Percentiles rank a stretch among this genome's conserved stretches.
These are phyloP conservation scores for Phytophthora niederhauseri DNA, from an alignment of 352 stramenopile species.

Conservation along the genomic window DNA sequence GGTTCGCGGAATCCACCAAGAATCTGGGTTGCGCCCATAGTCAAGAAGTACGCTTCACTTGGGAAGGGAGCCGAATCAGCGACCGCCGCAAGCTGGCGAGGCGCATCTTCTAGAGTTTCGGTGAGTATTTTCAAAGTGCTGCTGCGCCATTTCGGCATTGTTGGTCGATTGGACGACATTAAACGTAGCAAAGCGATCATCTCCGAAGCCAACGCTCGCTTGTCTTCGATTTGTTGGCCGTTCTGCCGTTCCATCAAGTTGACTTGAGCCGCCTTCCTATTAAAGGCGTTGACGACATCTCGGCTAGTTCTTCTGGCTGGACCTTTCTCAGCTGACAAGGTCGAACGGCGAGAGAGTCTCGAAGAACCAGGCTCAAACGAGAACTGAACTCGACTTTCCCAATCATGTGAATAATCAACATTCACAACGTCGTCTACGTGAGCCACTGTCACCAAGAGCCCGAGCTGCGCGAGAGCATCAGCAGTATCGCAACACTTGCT, in stretches of 20 bases:
- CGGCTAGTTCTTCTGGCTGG: constrained; percentile 38
- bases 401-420: constrained; percentile 54
- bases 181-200: constrained; percentile 42
- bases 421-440: constrained; percentile 36
- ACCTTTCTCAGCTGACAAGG: constrained; percentile 32
- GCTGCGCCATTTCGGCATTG: constrained; percentile 35
- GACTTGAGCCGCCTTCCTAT: constrained; percentile 26
- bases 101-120: constrained; percentile 31
- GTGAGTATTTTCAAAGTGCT: constrained; percentile 33
- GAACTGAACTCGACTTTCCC: constrained; percentile 47
- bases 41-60: constrained; percentile 39
- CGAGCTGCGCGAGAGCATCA: constrained; percentile 42
- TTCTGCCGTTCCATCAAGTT: constrained; percentile 17
- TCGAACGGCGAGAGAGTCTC: constrained; percentile 45
- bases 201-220: constrained; percentile 43
- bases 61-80: background rate
- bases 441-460: constrained; percentile 56
- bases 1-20: constrained; percentile 55
- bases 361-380: constrained; percentile 53
- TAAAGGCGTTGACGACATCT: constrained; percentile 50
- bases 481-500: constrained; percentile 45
- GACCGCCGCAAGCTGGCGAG: constrained; percentile 20
- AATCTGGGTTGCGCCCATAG: constrained; percentile 46
- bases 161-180: constrained; percentile 21
- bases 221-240: constrained; percentile 27